Conservation (phyloP, 2,329 filamentous ascomycete genomes). For the Exophiala sp. region DNA sequence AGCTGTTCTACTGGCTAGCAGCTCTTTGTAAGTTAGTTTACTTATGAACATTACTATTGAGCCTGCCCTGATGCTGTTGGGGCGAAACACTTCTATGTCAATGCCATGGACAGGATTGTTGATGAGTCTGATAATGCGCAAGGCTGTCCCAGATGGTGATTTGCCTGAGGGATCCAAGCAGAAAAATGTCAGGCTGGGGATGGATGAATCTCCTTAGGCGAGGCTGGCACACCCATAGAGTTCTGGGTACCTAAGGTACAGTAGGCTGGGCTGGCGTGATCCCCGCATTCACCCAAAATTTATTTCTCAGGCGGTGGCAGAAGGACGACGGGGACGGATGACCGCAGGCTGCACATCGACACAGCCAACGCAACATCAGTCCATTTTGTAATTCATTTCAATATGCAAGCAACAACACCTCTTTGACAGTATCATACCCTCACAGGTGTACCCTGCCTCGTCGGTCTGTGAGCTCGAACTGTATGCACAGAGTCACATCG, state of each 20-base stretch:
- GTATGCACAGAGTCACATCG: no score
- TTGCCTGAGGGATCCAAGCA: neutral
- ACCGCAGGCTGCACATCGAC: neutral
- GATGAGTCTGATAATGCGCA: neutral
- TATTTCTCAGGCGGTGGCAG: neutral
- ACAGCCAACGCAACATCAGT: neutral
- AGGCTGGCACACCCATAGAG: neutral
- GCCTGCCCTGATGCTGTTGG: no score
- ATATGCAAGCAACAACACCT: neutral
- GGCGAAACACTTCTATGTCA: neutral
- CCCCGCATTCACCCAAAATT: neutral
- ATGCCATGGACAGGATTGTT: neutral
- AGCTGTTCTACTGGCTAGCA: neutral
- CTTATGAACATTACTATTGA: neutral
- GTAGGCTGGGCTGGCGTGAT: neutral
- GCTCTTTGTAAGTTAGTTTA: neutral
- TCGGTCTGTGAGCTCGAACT: no score
- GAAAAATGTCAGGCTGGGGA: neutral
- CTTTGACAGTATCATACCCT: neutral
- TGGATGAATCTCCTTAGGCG: neutral
- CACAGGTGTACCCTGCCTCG: no score
- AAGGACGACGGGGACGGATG: neutral
- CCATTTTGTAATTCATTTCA: neutral
- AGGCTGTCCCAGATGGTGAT: neutral
- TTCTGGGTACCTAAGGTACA: neutral